phyloP scores from a whole-genome alignment of 2,329 filamentous ascomycete species.

The Cyphellophora europaea region DNA sequence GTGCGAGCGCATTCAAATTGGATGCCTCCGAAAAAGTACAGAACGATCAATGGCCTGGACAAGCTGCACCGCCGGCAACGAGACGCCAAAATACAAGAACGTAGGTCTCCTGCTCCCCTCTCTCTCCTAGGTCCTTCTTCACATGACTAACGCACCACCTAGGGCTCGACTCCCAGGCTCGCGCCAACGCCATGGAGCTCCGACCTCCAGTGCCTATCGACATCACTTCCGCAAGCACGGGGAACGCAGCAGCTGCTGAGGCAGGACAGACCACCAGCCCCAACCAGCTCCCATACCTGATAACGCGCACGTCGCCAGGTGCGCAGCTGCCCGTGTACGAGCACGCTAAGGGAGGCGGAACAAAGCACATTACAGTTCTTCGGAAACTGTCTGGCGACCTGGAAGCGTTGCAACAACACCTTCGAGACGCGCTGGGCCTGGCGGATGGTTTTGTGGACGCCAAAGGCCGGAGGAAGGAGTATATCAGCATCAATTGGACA shows the following conservation, averaged over 20 bases:
- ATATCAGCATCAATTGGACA: slow-evolving; percentile 44
- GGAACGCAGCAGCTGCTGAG: slow-evolving; percentile 24
- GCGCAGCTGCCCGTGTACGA: slow-evolving; percentile 71
- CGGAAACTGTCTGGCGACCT: slow-evolving; percentile 72
- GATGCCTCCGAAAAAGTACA: slow-evolving; percentile 19
- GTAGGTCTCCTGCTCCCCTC: slow-evolving; percentile 8
- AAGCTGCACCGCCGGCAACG: slow-evolving; percentile 20
- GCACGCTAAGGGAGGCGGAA: slow-evolving; percentile 64
- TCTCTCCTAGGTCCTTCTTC: background rate
- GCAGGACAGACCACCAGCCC: slow-evolving; percentile 17
- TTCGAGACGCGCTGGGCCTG: slow-evolving; percentile 51
- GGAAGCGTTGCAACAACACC: slow-evolving; percentile 51
- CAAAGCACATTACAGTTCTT: slow-evolving; percentile 62
- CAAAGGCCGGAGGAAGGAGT: slow-evolving; percentile 22
- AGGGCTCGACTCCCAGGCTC: slow-evolving; percentile 7
- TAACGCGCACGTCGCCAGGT: slow-evolving; percentile 61
- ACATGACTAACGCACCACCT: slow-evolving; percentile 2
- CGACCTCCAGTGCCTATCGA: slow-evolving; percentile 18
- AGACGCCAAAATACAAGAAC: slow-evolving; percentile 13
- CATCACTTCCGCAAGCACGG: slow-evolving; percentile 6
- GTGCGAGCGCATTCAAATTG: slow-evolving; percentile 14
- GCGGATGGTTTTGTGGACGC: slow-evolving; percentile 31
- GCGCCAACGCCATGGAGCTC: slow-evolving; percentile 12
- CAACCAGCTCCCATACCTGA: slow-evolving; percentile 52
- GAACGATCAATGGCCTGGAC: slow-evolving; percentile 18